phyloP scores from a whole-genome alignment of 1,284 basidiomycete genomes.

The Puccinia hordei region DNA sequence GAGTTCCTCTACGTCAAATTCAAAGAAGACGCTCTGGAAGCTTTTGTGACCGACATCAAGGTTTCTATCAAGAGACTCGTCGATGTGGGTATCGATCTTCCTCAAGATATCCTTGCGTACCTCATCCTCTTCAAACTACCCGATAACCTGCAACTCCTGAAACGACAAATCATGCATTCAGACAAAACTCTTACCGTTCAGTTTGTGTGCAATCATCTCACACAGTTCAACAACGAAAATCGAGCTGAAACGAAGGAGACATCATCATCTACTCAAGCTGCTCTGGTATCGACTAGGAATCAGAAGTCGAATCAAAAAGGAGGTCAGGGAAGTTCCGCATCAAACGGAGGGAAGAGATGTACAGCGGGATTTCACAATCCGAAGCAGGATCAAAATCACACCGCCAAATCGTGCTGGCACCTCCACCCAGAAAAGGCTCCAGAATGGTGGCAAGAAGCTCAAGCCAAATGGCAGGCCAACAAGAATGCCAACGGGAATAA shows the following conservation, averaged over 20 bases:
- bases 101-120: no score
- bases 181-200: no score
- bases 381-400: slow-evolving; percentile 3
- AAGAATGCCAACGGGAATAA: no score
- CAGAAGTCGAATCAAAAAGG: not conserved
- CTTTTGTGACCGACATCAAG: slow-evolving; percentile 16
- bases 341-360: not conserved
- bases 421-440: slow-evolving; percentile 1
- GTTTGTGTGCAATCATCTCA: no score
- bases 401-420: slow-evolving; percentile 17
- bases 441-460: slow-evolving; percentile 27
- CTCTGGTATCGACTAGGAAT: not conserved
- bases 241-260: no score
- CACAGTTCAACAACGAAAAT: no score
- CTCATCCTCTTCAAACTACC: no score
- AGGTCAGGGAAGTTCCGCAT: not conserved
- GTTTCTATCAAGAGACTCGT: slow-evolving; percentile 21
- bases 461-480: slow-evolving; percentile 16
- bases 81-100: slow-evolving; percentile 10
- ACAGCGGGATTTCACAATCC: not conserved
- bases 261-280: slow-evolving; percentile 8
- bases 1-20: slow-evolving; percentile 20
- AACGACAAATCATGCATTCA: no score
- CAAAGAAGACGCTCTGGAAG: no score
- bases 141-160: no score